Evolutionary conservation across 371 early-diverging fungal genomes (phyloP), one percentile per base, ranked within the genome.

Genomic region (Neoconidiobolus thromboides): DNA sequence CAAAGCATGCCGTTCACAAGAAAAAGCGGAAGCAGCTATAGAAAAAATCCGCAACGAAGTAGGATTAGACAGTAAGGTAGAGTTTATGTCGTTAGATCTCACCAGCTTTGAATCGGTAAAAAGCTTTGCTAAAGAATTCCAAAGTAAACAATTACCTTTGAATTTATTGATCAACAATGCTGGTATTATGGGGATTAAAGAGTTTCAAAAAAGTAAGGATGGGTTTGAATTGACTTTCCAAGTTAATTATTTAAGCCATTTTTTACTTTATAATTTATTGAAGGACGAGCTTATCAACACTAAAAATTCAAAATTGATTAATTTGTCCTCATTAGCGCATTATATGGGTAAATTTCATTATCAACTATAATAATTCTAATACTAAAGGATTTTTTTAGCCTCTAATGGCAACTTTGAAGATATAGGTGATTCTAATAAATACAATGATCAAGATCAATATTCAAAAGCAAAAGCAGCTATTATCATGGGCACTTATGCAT

Each of bases 1-100:
- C 14, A 14, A 43, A 57, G 57, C 57, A 14, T 57, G 57, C 26
- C 43, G 65, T 63, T 43, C 62, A 61, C 37, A 56, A 58, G 40
- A 63, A 65, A 55, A 64, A 61, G 43, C 64, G 10, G 56, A 63
- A 60, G 59, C 43, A 2, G 57, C 55, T 12, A 50, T 48, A 0
- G 58, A 61, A 49, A 62, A 60, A n/a, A 39, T 47, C 6, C 39
- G 39, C 7, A 48, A 55, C 59, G 63, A 61, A 26, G 65, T 58
- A 6, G 65, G 67, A 9, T 66, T 66, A 14, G 62, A 67, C 42
- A 65, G 67, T 67, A 69, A 62, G 57, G 55, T 65, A 40, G 64
- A 68, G 42, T 63, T 62, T 26, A 53, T 60, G 3, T 49, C 44
- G 40, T 66, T 60, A 52, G 67, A 63, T 4, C 62, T 65, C 4